Evolutionary conservation across 2,329 filamentous ascomycete genomes (phyloP).

Genomic region (Diplodia corticola): DNA sequence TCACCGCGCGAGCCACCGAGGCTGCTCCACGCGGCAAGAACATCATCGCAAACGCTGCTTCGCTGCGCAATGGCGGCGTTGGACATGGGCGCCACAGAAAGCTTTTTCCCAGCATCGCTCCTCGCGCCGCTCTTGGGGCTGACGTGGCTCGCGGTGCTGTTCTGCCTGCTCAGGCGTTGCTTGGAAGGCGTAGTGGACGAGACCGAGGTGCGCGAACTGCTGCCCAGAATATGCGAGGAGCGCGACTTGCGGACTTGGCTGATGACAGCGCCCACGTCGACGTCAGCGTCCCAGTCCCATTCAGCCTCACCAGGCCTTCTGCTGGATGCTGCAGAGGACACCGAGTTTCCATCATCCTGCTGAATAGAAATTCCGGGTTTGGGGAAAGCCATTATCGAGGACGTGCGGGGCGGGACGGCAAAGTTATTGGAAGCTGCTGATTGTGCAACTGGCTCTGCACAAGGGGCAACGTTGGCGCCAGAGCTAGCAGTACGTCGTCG

Average conservation of each 20-base stretch:
- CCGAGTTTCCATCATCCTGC: conserved; percentile 26
- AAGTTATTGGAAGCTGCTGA: not conserved
- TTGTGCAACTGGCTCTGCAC: not conserved
- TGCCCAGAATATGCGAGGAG: not conserved
- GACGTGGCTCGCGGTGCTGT: conserved; percentile 16
- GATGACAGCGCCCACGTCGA: conserved; percentile 9
- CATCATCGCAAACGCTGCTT: conserved; percentile 48
- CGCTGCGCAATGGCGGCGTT: conserved; percentile 24
- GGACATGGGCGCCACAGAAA: not conserved
- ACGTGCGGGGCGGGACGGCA: not conserved
- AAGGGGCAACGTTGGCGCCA: conserved; percentile 33
- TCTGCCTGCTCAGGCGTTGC: conserved; percentile 1
- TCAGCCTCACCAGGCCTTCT: not conserved
- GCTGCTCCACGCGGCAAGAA: conserved; percentile 50
- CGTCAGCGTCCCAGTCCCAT: not conserved
- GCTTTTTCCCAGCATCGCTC: not conserved
- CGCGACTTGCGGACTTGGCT: conserved; percentile 7
- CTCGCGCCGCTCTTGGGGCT: not conserved
- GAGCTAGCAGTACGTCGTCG: conserved; percentile 40
- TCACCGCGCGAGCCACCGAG: conserved; percentile 38
- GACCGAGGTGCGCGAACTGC: not conserved
- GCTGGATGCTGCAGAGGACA: conserved; percentile 27
- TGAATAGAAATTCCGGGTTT: not conserved
- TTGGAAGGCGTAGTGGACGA: not conserved
- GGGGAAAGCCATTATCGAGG: not conserved